Evolutionary conservation across 768 basidiomycete species (phyloP), one percentile per base, ranked within the genome.

Genomic region (Pisolithus albus): DNA sequence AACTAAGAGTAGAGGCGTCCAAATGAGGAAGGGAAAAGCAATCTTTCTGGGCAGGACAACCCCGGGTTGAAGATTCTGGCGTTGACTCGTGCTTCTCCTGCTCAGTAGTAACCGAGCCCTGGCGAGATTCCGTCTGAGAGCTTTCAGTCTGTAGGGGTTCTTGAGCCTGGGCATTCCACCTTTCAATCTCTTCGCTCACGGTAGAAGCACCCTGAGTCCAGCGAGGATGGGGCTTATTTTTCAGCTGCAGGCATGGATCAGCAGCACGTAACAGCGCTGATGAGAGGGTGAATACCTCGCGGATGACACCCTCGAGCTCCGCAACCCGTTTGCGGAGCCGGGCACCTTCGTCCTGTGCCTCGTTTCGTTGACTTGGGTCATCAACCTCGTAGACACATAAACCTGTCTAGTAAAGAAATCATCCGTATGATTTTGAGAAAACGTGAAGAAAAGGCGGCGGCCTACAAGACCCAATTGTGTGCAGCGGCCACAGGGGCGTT

Each of bases 311-410:
- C 66, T 92, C 88, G 1, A 92, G 75, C 59, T 92, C 88, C 24
- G 87, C 87, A 21, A 91, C 84, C 43, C 88, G 80, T 54, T 81
- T 80, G 49, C 86, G 76, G 19, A 91, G 73, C 36, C 82, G 76
- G 32, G 80, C 75, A 41, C 75, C 75, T 62, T 90, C 88, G 52
- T 84, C 84, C 53, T 79, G 77, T 9, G 67, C 59, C 46, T 70
- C 63, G 11, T 68, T 70, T 60, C 79, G 74, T 64, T 81, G 78
- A 53, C 66, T 79, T 23, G 84, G 83, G 59, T 88, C 86, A 59
- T 90, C 88, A 7, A 90, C 80, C 64, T 92, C 87, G 59, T 92
- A 92, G 9, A 90, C 84, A 61, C 88, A 92, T 4, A 88, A 72
- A 1, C 87, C 88, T 45, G 86, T 89, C 86, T 88, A 56, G 40